These are phyloP conservation scores for Penicillium soppii DNA, from an alignment of 495 filamentous ascomycete genomes.

Conservation along the genomic window DNA sequence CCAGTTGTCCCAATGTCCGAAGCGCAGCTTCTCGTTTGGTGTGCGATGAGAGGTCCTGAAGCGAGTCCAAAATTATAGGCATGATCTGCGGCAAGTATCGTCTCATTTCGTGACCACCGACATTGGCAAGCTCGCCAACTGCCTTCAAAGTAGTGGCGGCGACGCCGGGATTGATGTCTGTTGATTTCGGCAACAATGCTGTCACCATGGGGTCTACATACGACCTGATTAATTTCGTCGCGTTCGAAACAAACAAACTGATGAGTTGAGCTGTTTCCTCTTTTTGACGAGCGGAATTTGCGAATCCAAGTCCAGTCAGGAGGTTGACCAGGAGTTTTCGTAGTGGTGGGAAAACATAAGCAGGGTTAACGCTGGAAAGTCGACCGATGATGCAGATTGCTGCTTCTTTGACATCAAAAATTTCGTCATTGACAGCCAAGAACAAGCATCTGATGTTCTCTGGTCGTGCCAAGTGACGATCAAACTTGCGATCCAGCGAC, in stretches of 20 bases:
- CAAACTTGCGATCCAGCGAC: slow-evolving; percentile 89
- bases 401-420: slow-evolving; percentile 87
- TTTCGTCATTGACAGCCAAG: slow-evolving; percentile 93
- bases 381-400: slow-evolving; percentile 95
- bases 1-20: slow-evolving; percentile 85
- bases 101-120: slow-evolving; percentile 89
- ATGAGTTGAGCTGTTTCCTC: slow-evolving; percentile 94
- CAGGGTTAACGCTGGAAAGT: slow-evolving; percentile 86
- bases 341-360: slow-evolving; percentile 93
- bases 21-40: slow-evolving; percentile 88
- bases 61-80: slow-evolving; percentile 87
- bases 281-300: slow-evolving; percentile 88
- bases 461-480: slow-evolving; percentile 88
- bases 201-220: slow-evolving; percentile 95
- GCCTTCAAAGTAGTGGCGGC: slow-evolving; percentile 91
- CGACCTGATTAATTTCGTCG: slow-evolving; percentile 85
- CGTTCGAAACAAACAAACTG: slow-evolving; percentile 86
- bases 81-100: slow-evolving; percentile 85
- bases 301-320: slow-evolving; percentile 91
- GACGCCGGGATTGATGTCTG: slow-evolving; percentile 78
- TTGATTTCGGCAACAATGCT: slow-evolving; percentile 84
- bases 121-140: slow-evolving; percentile 87
- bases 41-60: slow-evolving; percentile 89
- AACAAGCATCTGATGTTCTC: slow-evolving; percentile 96
- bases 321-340: slow-evolving; percentile 94